Percentiles rank a stretch among this genome's conserved stretches.
Evolutionary conservation across 2,329 filamentous ascomycete genomes (phyloP).

Genomic region (Laburnicola sp.): DNA sequence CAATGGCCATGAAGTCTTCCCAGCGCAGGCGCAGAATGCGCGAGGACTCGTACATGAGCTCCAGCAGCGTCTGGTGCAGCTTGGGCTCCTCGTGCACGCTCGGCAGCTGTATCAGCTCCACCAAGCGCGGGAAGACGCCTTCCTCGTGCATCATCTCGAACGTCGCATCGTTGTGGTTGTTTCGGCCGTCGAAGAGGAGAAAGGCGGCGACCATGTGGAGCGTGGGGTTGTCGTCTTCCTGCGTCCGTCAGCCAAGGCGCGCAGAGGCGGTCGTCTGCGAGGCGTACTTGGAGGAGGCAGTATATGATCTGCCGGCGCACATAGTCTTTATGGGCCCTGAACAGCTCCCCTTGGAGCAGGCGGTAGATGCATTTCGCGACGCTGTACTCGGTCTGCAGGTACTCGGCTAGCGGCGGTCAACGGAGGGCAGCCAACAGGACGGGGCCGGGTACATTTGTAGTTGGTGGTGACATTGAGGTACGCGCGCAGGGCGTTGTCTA

Average conservation of each 20-base stretch:
- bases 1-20: constrained; percentile 70
- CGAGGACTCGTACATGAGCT: constrained; percentile 95
- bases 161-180: constrained; percentile 72
- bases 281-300: constrained; percentile 70
- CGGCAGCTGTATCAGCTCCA: constrained; percentile 75
- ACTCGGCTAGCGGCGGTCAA: constrained; percentile 60
- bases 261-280: neutral
- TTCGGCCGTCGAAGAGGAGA: constrained; percentile 82
- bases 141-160: constrained; percentile 89
- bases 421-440: neutral
- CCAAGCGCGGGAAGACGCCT: constrained; percentile 77
- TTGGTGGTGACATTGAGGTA: constrained; percentile 79
- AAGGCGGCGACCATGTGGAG: constrained; percentile 82
- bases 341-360: constrained; percentile 75
- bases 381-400: constrained; percentile 75
- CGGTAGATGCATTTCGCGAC: constrained; percentile 77
- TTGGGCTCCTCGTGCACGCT: constrained; percentile 65
- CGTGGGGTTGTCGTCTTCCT: constrained; percentile 83
- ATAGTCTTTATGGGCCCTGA: constrained; percentile 75
- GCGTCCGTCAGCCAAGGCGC: constrained; percentile 31
- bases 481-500: constrained; percentile 83
- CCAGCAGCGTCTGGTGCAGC: constrained; percentile 78
- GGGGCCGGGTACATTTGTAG: constrained; percentile 61
- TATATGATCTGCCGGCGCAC: constrained; percentile 92
- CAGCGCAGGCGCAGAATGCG: constrained; percentile 79